Conservation (phyloP, 169 alveolate genomes). For the Cryptosporidium baileyi region DNA sequence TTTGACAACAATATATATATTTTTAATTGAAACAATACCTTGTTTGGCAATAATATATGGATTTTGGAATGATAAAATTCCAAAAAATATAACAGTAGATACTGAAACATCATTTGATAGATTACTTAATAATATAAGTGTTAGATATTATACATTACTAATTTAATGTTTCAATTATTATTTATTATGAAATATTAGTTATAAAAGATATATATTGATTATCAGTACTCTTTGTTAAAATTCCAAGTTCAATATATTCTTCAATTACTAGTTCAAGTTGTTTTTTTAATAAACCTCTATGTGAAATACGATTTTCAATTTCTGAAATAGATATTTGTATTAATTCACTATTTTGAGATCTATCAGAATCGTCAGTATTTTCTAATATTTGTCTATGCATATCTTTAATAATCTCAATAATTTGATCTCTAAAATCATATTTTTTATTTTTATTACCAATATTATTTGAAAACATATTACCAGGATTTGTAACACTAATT, state of each 20-base stretch:
- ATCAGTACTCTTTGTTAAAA: constrained; percentile 73
- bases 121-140: not conserved
- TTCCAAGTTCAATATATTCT: constrained; percentile 80
- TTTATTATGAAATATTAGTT: constrained; percentile 6
- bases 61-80: constrained; percentile 28
- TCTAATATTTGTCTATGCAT: constrained; percentile 78
- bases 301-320: constrained; percentile 27
- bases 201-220: constrained; percentile 67
- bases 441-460: constrained; percentile 73
- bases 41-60: constrained; percentile 16
- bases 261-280: constrained; percentile 74
- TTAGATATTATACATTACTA: constrained; percentile 10
- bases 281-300: constrained; percentile 37
- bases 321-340: constrained; percentile 73
- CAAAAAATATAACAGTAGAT: not conserved
- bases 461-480: constrained; percentile 22
- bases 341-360: constrained; percentile 71
- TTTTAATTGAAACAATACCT: constrained; percentile 3
- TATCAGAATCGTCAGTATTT: constrained; percentile 78
- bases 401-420: constrained; percentile 80
- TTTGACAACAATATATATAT: not conserved
- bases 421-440: constrained; percentile 78
- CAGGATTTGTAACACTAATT: constrained; percentile 83
- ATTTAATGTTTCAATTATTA: not conserved
- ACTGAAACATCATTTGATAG: not conserved